Evolutionary conservation across 2,329 filamentous ascomycete species (phyloP).

Genomic region (Paecilomyces variotii): DNA sequence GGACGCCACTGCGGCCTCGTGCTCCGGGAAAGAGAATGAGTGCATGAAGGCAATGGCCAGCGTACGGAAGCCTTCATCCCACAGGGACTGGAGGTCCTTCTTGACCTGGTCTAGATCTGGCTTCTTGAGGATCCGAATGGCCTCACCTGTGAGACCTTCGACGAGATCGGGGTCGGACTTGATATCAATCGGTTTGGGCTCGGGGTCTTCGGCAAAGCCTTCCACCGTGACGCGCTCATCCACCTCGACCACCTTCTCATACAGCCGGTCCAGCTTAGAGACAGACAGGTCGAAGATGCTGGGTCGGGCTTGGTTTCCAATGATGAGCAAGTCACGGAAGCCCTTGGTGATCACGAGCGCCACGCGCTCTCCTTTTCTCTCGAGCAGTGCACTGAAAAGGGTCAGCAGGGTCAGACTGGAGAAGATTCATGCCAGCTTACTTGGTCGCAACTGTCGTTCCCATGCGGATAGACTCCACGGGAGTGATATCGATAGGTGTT

Average conservation of each 20-base stretch:
- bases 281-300: constrained; percentile 83
- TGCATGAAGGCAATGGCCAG: constrained; percentile 56
- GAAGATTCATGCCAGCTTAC: neutral
- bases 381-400: constrained; percentile 75
- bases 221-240: constrained; percentile 41
- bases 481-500: constrained; percentile 8
- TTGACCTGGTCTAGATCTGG: constrained; percentile 47
- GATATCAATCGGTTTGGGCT: constrained; percentile 10
- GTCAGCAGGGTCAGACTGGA: constrained; percentile 68
- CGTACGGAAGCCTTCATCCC: constrained; percentile 25
- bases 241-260: constrained; percentile 16
- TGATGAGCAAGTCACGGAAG: constrained; percentile 73
- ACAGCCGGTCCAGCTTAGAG: constrained; percentile 56
- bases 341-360: constrained; percentile 76
- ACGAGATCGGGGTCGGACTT: constrained; percentile 10
- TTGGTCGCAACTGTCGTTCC: constrained; percentile 88
- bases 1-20: constrained; percentile 66
- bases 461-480: constrained; percentile 59
- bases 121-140: constrained; percentile 57
- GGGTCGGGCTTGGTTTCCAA: constrained; percentile 81
- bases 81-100: constrained; percentile 49
- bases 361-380: constrained; percentile 76
- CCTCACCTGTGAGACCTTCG: constrained; percentile 51
- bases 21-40: constrained; percentile 75
- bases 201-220: constrained; percentile 21